Conservation (phyloP, 345 rosid genomes). For the Rhodamnia rubescens region DNA sequence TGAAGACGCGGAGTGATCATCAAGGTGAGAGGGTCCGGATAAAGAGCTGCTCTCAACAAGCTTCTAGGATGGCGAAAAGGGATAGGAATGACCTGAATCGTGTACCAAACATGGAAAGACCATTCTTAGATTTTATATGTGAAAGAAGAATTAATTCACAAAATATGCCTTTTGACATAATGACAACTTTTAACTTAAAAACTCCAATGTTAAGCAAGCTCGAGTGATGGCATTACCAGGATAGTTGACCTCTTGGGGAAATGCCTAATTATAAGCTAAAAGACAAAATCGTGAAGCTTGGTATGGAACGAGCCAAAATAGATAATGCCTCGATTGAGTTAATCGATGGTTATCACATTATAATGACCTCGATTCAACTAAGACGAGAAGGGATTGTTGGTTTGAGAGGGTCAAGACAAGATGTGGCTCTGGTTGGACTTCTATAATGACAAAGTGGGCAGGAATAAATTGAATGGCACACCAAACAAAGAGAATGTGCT, state of each 20-base stretch:
- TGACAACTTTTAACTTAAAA: neutral
- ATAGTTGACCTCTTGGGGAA: accelerated
- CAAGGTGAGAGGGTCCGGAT: accelerated
- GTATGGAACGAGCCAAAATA: accelerated
- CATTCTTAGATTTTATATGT: neutral
- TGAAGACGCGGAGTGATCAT: accelerated
- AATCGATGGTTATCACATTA: neutral
- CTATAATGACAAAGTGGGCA: neutral
- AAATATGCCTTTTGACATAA: neutral
- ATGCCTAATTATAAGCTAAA: neutral
- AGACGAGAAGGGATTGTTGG: accelerated
- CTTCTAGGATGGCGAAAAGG: accelerated
- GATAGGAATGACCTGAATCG: accelerated
- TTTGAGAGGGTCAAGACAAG: neutral
- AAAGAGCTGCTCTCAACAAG: accelerated
- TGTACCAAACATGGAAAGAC: accelerated
- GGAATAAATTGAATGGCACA: neutral
- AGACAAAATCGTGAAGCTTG: accelerated
- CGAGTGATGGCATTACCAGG: neutral
- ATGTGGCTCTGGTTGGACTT: accelerated
- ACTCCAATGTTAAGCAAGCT: neutral
- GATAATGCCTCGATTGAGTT: accelerated
- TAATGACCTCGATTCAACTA: neutral
- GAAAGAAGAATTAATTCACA: neutral
- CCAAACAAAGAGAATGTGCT: neutral